Conservation (phyloP, 805 yeast species). For the Wickerhamiella cacticola region DNA sequence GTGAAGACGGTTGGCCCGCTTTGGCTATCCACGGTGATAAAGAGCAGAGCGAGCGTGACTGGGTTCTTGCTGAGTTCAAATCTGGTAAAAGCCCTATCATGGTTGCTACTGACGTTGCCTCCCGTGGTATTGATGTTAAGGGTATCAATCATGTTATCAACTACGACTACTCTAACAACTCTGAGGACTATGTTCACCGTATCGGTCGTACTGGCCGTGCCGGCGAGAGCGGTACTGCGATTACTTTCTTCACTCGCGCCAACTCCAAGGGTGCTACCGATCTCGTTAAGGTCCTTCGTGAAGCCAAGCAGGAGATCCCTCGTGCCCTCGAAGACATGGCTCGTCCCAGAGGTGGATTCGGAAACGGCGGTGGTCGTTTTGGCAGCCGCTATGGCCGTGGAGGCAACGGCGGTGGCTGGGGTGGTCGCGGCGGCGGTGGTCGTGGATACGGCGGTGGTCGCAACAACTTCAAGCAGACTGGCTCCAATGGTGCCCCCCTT, state of each 20-base stretch:
- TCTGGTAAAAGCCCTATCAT: slow-evolving; percentile 86
- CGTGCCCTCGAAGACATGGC: slow-evolving; percentile 66
- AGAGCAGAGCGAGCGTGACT: slow-evolving; percentile 95
- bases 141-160: slow-evolving; percentile 90
- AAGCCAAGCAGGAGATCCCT: slow-evolving; percentile 88
- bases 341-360: slow-evolving; percentile 60
- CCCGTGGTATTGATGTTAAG: slow-evolving; percentile 99
- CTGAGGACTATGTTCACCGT: slow-evolving; percentile 97
- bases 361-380: slow-evolving; percentile 42
- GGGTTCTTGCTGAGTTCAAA: slow-evolving; percentile 92
- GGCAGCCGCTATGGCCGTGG: slow-evolving; percentile 32
- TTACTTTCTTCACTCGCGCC: slow-evolving; percentile 82
- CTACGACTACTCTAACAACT: slow-evolving; percentile 95
- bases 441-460: slow-evolving; percentile 32
- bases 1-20: slow-evolving; percentile 98
- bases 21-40: slow-evolving; percentile 98
- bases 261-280: slow-evolving; percentile 84
- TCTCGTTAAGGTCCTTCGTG: slow-evolving; percentile 77
- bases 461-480: slow-evolving; percentile 26
- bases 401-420: slow-evolving; percentile 27
- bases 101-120: slow-evolving; percentile 99
- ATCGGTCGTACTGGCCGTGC: slow-evolving; percentile 99
- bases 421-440: slow-evolving; percentile 33
- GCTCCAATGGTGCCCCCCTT: slow-evolving; percentile 34
- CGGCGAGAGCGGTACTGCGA: slow-evolving; percentile 90